A percentile compares a stretch with the other conserved stretches of the same genome.
phyloP scores from a whole-genome alignment of 169 alveolate species.

The Eimeria praecox region DNA sequence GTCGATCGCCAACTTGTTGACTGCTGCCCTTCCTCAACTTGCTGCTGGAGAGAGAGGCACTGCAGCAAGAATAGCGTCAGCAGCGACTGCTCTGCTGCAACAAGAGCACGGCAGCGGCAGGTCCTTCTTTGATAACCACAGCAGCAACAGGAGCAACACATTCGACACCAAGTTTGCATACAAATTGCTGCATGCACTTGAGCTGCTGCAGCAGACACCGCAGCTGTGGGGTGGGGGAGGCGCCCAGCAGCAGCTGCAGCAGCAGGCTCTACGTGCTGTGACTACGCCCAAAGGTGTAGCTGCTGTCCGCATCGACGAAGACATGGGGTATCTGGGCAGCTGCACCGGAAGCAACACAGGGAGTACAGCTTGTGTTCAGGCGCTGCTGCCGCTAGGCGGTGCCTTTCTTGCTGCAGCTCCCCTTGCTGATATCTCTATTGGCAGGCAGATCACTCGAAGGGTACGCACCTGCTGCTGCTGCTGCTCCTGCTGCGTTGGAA shows the following conservation, averaged over 20 bases:
- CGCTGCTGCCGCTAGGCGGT: slow-evolving; percentile 46
- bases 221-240: slow-evolving; percentile 70
- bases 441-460: slow-evolving; percentile 41
- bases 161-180: slow-evolving; percentile 39
- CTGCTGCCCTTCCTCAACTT: slow-evolving; percentile 42
- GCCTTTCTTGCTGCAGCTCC: slow-evolving; percentile 30
- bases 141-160: slow-evolving; percentile 1
- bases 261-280: neutral
- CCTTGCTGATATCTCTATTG: slow-evolving; percentile 29
- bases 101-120: slow-evolving; percentile 12
- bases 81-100: slow-evolving; percentile 16
- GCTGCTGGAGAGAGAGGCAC: slow-evolving; percentile 59
- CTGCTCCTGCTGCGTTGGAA: neutral
- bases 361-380: slow-evolving; percentile 24
- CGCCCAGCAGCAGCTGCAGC: slow-evolving; percentile 72
- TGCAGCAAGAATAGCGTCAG: neutral
- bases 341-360: slow-evolving; percentile 58
- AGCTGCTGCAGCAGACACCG: slow-evolving; percentile 76
- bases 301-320: slow-evolving; percentile 24
- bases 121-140: slow-evolving; percentile 22
- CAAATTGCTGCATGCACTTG: slow-evolving; percentile 53
- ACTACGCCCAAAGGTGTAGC: slow-evolving; percentile 24
- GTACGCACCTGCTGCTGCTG: slow-evolving; percentile 20
- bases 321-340: slow-evolving; percentile 16
- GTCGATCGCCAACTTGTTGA: neutral